Evolutionary conservation across 352 stramenopile genomes (phyloP), one percentile per base, ranked within the genome.

Genomic region (Phytophthora podocarpi): DNA sequence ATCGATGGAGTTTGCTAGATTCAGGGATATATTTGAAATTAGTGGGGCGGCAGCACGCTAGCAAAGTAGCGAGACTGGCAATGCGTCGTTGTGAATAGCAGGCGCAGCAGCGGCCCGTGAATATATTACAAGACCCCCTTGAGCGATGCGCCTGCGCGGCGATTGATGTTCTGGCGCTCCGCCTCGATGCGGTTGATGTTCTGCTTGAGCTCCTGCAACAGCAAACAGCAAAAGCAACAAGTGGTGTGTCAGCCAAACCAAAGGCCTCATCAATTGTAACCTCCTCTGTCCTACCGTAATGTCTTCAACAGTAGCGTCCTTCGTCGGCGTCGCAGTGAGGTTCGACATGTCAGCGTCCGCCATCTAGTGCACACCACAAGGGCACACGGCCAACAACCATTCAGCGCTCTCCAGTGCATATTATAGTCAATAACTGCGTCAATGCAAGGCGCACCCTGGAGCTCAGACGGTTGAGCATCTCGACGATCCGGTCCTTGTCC

Each of bases 381-480:
- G n/a, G n/a, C n/a, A n/a, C n/a, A n/a, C n/a, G n/a, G n/a, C n/a
- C n/a, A n/a, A n/a, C 4, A 43, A 16, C 15, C 34, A 49, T 16
- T 12, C n/a, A n/a, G n/a, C n/a, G n/a, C n/a, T n/a, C n/a, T n/a
- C n/a, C n/a, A n/a, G n/a, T n/a, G n/a, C n/a, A n/a, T n/a, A n/a
- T n/a, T n/a, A n/a, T n/a, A n/a, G n/a, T n/a, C n/a, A n/a, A n/a
- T n/a, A n/a, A n/a, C n/a, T n/a, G 15, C 16, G 16, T 36, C 27
- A 39, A 4, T 51, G 16, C 8, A 4, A 43, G 12, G 2, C 72
- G 39, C 53, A 95, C 86, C 47, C 85, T 83, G 11, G 84, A 90
- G 68, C 83, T 94, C 37, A 95, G 67, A 11, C 87, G 82, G 50
- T 95, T 95, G 62, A 95, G 86, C 82, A 95, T 91, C 59, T 95